Base-by-base conservation (phyloP, 495 filamentous ascomycete species). In the Penicillium riverlandense region DNA sequence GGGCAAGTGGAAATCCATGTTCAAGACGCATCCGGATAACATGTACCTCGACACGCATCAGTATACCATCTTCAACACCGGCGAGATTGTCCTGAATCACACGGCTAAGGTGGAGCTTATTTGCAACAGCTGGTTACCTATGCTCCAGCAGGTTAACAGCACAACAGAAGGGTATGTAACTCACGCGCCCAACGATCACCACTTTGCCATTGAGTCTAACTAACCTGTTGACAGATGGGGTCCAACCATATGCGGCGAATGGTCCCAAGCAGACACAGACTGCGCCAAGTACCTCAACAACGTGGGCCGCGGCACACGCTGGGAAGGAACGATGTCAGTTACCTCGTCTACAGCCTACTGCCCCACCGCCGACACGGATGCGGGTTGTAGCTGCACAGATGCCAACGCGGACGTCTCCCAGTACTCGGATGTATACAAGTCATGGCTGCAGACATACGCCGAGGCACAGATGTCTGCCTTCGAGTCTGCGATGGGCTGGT, bases 231-330 rank as follows among this genome's bases (percentile, higher is more conserved):
- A 30, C 40, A 78, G 78, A 33, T 99, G 90, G 74, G 94, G 94
- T 0, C 92, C 92, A 6, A 96, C 90, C n/a, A 81, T 97, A 41
- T 88, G 91, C 60, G 94, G 91, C 54, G 94, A 99, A 75, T 99
- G 90, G 88, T 88, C 84, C 4, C 92, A 97, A 74, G 91, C 94
- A 35, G 94, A 99, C 59, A 97, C 94, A 10, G 94, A 99, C 67
- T 99, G 94, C 69, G 80, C 88, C 2, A 49, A 75, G 50, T 81
- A 90, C 56, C 76, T 99, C 46, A 97, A 95, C 63, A 89, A 96
- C 61, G 88, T 96, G 40, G 85, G 84, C 51, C 74, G 78, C 48
- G 94, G 94, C 42, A 86, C 82, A 40, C 82, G 94, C 37, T 99
- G 94, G 94, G 83, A 86, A 60, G 94, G 94, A 32, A 91, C 87